phyloP scores from a whole-genome alignment of 2,329 filamentous ascomycete genomes.

The Teratosphaeriaceae sp. region DNA sequence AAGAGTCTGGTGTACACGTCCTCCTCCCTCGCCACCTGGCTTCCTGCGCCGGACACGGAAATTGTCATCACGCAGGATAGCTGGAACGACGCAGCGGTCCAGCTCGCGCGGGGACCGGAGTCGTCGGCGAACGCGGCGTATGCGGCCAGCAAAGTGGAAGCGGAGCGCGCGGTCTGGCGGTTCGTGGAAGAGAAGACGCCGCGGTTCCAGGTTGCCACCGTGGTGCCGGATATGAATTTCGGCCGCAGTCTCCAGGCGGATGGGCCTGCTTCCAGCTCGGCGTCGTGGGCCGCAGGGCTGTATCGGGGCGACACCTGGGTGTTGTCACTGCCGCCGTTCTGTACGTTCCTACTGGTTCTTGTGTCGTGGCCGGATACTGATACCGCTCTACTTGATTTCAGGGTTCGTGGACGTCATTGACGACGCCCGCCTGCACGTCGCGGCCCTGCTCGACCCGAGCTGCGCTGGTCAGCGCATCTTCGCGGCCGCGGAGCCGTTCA shows the following conservation, averaged over 20 bases:
- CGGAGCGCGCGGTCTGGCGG: conserved; percentile 42
- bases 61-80: conserved; percentile 27
- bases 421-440: conserved; percentile 39
- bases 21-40: conserved; percentile 31
- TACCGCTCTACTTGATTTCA: background rate
- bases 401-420: background rate
- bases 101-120: conserved; percentile 24
- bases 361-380: background rate
- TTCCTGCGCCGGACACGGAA: conserved; percentile 30
- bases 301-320: conserved; percentile 13
- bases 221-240: conserved; percentile 20
- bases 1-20: conserved; percentile 41
- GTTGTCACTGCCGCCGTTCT: conserved; percentile 13
- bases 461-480: conserved; percentile 48
- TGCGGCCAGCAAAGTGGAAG: conserved; percentile 41
- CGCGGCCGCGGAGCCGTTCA: conserved; percentile 44
- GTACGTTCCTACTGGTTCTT: background rate
- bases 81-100: conserved; percentile 25
- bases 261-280: conserved; percentile 8
- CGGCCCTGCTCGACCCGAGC: conserved; percentile 41
- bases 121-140: conserved; percentile 34
- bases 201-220: conserved; percentile 38
- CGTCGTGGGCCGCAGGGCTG: conserved; percentile 3
- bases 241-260: conserved; percentile 13
- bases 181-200: conserved; percentile 40